Base-by-base conservation (phyloP, 108 stramenopile genomes). In the Fragilaria crotonensis region DNA sequence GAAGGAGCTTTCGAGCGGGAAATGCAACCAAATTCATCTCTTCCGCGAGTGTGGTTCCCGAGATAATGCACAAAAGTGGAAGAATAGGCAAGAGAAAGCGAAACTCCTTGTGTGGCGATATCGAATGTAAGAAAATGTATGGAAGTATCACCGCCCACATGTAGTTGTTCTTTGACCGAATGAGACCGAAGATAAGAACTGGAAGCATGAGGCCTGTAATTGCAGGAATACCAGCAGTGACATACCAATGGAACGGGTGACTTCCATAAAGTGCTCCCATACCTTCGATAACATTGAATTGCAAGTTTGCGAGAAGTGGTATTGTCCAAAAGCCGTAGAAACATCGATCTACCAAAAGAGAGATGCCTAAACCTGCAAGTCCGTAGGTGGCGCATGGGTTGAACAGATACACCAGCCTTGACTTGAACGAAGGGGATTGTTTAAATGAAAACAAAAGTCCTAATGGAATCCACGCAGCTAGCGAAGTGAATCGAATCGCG, bases 61-160 rank as follows among this genome's bases (percentile, higher is more conserved):
- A 76, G 41, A 87, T 30, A 33, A 93, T 57, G 63, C 81, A 82
- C 30, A 89, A 55, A 5, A 94, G 65, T n/a, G 96, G 94, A 25
- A 96, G 71, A 17, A 96, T 58, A 44, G 96, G 96, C 45, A 95
- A 68, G 22, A 96, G 65, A 58, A 94, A 97, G 19, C 96, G 94
- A 75, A 97, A 93, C 59, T 97, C 96, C 63, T 97, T 95, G 77
- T 97, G 96, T 22, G 69, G 82, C 25, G 88, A 89, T 54, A 83
- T 63, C n/a, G 94, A 95, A 78, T 94, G 91, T 25, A 77, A 52
- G 0, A 72, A 30, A 2, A 73, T 61, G 56, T 88, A 94, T 28
- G 67, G 66, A 19, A 48, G 33, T 57, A 80, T 58, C 20, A 93
- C 62, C 25, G 65, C 54, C 70, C 83, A 72, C 23, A 93, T 51